Evolutionary conservation across 1,284 basidiomycete genomes (phyloP).

Genomic region (Leucoagaricus sp.): DNA sequence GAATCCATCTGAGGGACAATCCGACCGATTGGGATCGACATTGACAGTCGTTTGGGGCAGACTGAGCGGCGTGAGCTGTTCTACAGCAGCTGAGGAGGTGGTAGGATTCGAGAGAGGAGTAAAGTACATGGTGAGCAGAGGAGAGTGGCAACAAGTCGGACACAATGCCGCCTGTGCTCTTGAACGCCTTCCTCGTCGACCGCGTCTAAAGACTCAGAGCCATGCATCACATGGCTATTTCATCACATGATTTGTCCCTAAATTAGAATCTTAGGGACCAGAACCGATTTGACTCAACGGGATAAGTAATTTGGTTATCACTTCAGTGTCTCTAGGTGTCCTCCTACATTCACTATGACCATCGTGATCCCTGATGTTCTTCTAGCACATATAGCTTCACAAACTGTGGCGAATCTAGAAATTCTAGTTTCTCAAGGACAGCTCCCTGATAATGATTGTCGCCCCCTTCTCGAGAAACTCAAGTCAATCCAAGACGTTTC

Average conservation of each 20-base stretch:
- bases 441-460: conserved; percentile 53
- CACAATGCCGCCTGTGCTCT: not conserved
- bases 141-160: not conserved
- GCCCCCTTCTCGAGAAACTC: conserved; percentile 52
- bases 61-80: conserved; percentile 36
- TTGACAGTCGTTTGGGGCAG: conserved; percentile 34
- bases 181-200: not conserved
- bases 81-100: conserved; percentile 20
- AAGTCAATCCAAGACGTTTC: conserved; percentile 23
- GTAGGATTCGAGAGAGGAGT: not conserved
- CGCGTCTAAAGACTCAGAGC: not conserved
- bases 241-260: not conserved
- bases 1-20: conserved; percentile 41
- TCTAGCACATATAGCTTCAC: conserved; percentile 53
- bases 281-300: too few relatives aligned
- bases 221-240: not conserved
- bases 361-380: not conserved
- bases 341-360: not conserved
- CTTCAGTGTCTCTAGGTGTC: too few relatives aligned
- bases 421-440: conserved; percentile 63
- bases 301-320: too few relatives aligned
- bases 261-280: too few relatives aligned
- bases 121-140: not conserved
- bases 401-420: conserved; percentile 62
- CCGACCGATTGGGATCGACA: conserved; percentile 37